These are phyloP conservation scores for Colletotrichum euphorbiae DNA, from an alignment of 2,329 filamentous ascomycete species.

Conservation along the genomic window DNA sequence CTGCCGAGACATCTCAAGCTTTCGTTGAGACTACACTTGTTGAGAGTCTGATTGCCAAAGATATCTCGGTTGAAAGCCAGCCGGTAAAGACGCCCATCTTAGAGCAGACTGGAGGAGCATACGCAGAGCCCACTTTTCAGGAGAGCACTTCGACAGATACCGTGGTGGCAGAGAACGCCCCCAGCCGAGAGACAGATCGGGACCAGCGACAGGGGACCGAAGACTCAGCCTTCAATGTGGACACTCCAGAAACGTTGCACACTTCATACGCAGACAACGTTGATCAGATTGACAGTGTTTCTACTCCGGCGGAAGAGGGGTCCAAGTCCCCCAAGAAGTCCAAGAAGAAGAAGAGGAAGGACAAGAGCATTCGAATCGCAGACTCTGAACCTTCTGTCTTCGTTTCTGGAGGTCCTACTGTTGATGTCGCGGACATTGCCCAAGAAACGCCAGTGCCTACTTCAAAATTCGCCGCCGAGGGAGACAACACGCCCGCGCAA, in stretches of 20 bases:
- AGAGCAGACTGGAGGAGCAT: too few relatives aligned
- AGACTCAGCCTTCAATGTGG: not conserved
- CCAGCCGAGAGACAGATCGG: not conserved
- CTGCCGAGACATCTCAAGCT: not conserved
- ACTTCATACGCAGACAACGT: conserved; percentile 26
- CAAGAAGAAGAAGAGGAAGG: conserved; percentile 41
- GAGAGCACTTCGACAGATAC: not conserved
- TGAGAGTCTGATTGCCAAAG: conserved; percentile 7
- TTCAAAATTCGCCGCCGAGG: not conserved
- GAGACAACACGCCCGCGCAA: not conserved
- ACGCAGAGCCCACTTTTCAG: too few relatives aligned
- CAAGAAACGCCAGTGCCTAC: not conserved
- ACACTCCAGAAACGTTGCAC: conserved; percentile 1
- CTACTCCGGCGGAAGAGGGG: conserved; percentile 12
- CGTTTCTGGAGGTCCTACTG: not conserved
- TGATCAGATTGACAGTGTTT: conserved; percentile 3
- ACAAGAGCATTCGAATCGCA: conserved; percentile 38
- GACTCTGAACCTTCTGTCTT: not conserved
- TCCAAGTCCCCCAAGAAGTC: conserved; percentile 25
- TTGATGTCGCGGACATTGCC: not conserved
- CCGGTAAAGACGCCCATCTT: not conserved
- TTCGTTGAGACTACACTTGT: not conserved
- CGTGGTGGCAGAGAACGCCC: too few relatives aligned
- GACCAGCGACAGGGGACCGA: not conserved
- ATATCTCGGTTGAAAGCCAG: not conserved